phyloP scores from a whole-genome alignment of 2,329 filamentous ascomycete genomes.

The Tolypocladium amazonense region DNA sequence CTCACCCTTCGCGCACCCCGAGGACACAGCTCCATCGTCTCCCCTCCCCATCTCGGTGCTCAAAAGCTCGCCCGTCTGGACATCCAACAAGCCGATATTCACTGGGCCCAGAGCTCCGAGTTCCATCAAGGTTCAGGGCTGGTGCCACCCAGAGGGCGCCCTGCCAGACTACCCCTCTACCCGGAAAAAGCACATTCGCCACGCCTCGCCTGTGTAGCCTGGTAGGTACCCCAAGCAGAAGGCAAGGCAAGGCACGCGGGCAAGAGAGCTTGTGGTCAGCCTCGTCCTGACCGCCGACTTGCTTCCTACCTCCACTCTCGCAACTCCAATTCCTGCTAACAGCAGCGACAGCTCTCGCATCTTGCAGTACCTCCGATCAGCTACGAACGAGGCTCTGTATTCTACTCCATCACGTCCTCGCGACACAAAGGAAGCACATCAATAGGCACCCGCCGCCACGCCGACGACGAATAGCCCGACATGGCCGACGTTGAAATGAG shows the following conservation, averaged over 20 bases:
- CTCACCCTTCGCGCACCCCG: background rate
- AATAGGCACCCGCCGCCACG: background rate
- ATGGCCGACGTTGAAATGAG: conserved; percentile 99
- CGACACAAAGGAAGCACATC: background rate
- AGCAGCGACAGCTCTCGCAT: background rate
- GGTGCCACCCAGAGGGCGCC: background rate
- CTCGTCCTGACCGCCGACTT: background rate
- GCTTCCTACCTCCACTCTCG: background rate
- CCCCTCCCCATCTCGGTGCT: background rate
- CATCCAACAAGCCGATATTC: background rate
- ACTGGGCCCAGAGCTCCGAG: background rate
- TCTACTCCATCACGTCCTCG: background rate
- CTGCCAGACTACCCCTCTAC: background rate
- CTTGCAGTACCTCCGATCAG: background rate
- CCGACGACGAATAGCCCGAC: background rate
- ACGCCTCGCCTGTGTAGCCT: background rate
- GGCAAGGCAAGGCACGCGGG: too few relatives aligned
- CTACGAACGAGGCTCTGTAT: background rate
- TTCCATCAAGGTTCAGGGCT: background rate
- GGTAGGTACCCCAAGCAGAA: too few relatives aligned
- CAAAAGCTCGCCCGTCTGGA: background rate
- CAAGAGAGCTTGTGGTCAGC: background rate
- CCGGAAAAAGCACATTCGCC: background rate
- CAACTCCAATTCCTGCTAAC: background rate
- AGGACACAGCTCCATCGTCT: background rate